A percentile compares a stretch with the other conserved stretches of the same genome.
Conservation (phyloP, 345 rosid genomes). For the Syzygium oleosum region DNA sequence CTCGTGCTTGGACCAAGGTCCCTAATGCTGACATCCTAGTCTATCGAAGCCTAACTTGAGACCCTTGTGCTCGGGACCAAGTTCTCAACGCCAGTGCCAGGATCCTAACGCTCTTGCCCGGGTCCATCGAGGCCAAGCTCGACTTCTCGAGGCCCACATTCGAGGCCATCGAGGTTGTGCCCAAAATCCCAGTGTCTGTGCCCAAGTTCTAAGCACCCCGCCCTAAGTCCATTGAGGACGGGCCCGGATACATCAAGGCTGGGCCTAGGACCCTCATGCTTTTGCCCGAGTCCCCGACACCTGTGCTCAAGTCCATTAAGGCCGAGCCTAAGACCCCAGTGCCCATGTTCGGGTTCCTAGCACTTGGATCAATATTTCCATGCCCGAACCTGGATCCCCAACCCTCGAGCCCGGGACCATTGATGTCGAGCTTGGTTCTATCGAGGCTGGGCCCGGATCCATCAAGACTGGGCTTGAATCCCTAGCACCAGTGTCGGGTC, state of each 20-base stretch:
- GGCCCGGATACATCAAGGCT: background rate
- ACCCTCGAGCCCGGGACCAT: background rate
- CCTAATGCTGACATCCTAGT: fast-evolving
- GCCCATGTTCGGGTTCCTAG: fast-evolving
- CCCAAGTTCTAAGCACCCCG: background rate
- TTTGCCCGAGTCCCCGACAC: background rate
- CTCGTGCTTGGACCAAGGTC: background rate
- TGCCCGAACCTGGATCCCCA: background rate
- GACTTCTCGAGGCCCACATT: background rate
- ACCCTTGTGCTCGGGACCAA: fast-evolving
- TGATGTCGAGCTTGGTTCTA: background rate
- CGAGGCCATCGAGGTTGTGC: background rate
- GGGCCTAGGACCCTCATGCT: fast-evolving
- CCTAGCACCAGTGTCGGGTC: fast-evolving
- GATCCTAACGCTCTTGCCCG: background rate
- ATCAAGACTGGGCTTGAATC: background rate
- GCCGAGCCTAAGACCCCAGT: no score
- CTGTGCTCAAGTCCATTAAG: no score
- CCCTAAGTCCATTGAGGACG: fast-evolving
- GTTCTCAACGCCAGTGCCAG: background rate
- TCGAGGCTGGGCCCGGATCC: no score
- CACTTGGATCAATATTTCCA: background rate
- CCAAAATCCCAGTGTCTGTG: fast-evolving
- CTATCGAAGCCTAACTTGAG: background rate
- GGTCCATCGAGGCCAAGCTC: background rate